Evolutionary conservation across 2,329 filamentous ascomycete species (phyloP).

Genomic region (Fusarium papillatum): DNA sequence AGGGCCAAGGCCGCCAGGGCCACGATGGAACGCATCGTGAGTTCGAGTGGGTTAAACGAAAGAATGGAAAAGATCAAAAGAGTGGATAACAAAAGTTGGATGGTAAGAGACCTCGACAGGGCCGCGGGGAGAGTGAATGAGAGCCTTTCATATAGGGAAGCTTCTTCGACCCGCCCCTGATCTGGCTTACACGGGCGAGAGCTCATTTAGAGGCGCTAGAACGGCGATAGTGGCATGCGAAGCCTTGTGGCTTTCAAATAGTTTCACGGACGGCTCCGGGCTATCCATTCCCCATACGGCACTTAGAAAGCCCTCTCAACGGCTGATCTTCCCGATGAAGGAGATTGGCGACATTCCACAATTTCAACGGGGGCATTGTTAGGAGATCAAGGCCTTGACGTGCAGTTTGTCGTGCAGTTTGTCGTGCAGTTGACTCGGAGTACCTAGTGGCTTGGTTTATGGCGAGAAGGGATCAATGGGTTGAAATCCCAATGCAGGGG

Average conservation of each 20-base stretch:
- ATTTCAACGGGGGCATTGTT: not conserved
- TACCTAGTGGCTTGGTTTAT: not conserved
- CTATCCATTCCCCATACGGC: slow-evolving; percentile 1
- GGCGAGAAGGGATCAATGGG: not conserved
- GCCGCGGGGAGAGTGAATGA: not conserved
- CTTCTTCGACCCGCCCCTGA: not conserved
- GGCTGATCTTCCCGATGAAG: not conserved
- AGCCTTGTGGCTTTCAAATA: slow-evolving; percentile 11
- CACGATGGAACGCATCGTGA: slow-evolving; percentile 19
- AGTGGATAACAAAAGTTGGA: not conserved
- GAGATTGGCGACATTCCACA: not conserved
- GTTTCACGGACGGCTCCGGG: not conserved
- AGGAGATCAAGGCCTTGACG: not conserved
- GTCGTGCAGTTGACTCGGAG: not conserved
- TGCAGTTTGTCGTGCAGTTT: not conserved
- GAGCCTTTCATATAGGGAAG: not conserved
- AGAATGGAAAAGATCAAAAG: not conserved
- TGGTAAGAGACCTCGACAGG: not conserved
- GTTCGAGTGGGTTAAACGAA: not conserved
- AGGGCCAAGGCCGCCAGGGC: slow-evolving; percentile 13
- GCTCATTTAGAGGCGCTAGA: not conserved
- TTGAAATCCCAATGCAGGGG: not conserved
- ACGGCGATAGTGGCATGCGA: slow-evolving; percentile 4
- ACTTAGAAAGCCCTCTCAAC: not conserved
- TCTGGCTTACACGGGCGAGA: not conserved